These are phyloP conservation scores for Plasmodium relictum DNA, from an alignment of 169 alveolate species.

Conservation along the genomic window DNA sequence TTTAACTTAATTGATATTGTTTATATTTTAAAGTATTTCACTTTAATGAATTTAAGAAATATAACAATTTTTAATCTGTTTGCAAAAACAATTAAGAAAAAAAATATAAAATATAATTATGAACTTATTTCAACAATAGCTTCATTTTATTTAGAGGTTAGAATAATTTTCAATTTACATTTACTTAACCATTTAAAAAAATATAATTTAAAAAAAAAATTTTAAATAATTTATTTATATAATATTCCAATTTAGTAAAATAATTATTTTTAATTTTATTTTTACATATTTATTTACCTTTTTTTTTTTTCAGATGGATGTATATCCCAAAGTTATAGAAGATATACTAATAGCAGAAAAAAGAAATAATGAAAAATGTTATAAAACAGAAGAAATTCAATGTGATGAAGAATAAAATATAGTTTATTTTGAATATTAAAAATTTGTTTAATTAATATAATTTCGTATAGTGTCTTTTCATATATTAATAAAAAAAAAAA, in stretches of 20 bases:
- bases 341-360: constrained; percentile 50
- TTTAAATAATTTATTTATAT: too few relatives aligned
- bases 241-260: background rate
- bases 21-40: constrained; percentile 65
- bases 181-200: background rate
- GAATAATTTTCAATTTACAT: background rate
- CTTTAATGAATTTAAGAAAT: constrained; percentile 48
- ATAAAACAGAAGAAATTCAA: constrained; percentile 55
- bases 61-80: constrained; percentile 20
- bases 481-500: background rate
- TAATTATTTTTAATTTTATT: background rate
- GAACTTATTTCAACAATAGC: constrained; percentile 40
- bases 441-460: background rate
- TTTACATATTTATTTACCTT: background rate
- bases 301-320: constrained; percentile 48
- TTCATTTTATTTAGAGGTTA: constrained; percentile 67
- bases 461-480: background rate
- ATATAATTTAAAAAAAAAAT: background rate
- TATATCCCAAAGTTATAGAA: constrained; percentile 47
- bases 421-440: background rate
- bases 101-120: constrained; percentile 28
- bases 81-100: constrained; percentile 54
- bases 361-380: constrained; percentile 12
- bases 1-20: constrained; percentile 68
- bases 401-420: constrained; percentile 61